A percentile compares a stretch with the other conserved stretches of the same genome.
Evolutionary conservation across 164 flowering plant species (phyloP).

Genomic region (Dillenia turbinata): DNA sequence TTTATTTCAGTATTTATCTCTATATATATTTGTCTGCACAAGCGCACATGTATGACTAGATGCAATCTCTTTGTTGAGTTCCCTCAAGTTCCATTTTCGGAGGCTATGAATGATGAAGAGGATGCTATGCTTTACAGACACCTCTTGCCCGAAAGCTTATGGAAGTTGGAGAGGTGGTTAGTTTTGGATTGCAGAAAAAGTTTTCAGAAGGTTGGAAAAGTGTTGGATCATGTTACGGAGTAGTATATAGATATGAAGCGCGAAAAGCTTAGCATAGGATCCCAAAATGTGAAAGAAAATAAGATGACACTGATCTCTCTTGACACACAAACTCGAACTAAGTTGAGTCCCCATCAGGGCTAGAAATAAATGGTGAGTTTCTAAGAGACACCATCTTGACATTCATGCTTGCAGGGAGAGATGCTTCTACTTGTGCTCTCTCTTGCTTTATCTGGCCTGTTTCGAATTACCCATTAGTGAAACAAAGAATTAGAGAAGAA

Average conservation of each 20-base stretch:
- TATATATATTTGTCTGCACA: too few relatives aligned
- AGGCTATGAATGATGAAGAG: slow-evolving; percentile 28
- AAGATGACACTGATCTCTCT: slow-evolving; percentile 14
- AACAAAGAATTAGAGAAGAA: slow-evolving; percentile 26
- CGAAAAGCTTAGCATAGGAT: background rate
- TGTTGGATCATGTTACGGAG: slow-evolving; percentile 9
- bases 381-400: slow-evolving; percentile 25
- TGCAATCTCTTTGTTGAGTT: slow-evolving; percentile 18
- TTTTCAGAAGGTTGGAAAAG: slow-evolving; percentile 4
- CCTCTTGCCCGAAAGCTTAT: slow-evolving; percentile 21
- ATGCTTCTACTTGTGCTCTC: slow-evolving; percentile 30
- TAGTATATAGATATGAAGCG: slow-evolving; percentile 10
- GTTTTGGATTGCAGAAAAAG: slow-evolving; percentile 19
- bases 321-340: background rate
- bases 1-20: too few relatives aligned
- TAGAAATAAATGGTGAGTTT: slow-evolving; percentile 13
- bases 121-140: slow-evolving; percentile 25
- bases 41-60: background rate
- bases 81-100: slow-evolving; percentile 21
- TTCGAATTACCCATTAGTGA: slow-evolving; percentile 22
- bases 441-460: slow-evolving; percentile 41
- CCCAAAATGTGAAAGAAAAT: background rate
- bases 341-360: background rate
- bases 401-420: slow-evolving; percentile 31
- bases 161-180: slow-evolving; percentile 35